Conservation (phyloP, 2,329 filamentous ascomycete species). For the Cladophialophora immunda region DNA sequence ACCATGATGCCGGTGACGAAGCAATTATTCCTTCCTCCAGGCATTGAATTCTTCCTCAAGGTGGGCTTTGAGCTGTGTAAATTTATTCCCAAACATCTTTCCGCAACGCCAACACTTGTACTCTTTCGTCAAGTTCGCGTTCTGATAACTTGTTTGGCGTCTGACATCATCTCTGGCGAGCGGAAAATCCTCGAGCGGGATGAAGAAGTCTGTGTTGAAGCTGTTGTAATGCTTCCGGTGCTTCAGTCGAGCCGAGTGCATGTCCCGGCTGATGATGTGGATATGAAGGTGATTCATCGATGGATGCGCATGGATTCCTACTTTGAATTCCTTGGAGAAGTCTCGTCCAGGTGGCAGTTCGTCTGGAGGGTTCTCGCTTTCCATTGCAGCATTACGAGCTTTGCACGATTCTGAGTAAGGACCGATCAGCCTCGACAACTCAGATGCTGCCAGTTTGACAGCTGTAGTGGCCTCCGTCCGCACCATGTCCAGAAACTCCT, state of each 20-base stretch:
- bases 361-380: slow-evolving; percentile 55
- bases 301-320: slow-evolving; percentile 85
- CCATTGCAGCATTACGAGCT: slow-evolving; percentile 70
- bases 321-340: slow-evolving; percentile 77
- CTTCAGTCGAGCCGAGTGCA: slow-evolving; percentile 75
- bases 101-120: slow-evolving; percentile 88
- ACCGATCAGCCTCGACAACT: slow-evolving; percentile 37
- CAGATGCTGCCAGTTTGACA: slow-evolving; percentile 65
- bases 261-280: slow-evolving; percentile 84
- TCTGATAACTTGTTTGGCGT: slow-evolving; percentile 59
- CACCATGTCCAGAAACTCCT: slow-evolving; percentile 72
- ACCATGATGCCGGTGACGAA: neutral
- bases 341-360: slow-evolving; percentile 74
- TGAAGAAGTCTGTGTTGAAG: slow-evolving; percentile 85
- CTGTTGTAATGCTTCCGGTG: slow-evolving; percentile 91
- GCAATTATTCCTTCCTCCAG: slow-evolving; percentile 72
- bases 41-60: slow-evolving; percentile 75
- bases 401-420: slow-evolving; percentile 67
- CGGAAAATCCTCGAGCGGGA: slow-evolving; percentile 81
- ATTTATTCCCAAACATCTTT: slow-evolving; percentile 75
- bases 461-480: slow-evolving; percentile 69
- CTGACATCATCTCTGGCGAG: slow-evolving; percentile 71
- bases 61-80: slow-evolving; percentile 78
- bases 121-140: slow-evolving; percentile 70
- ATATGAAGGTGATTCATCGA: slow-evolving; percentile 94